Percentiles rank a stretch among this genome's conserved stretches.
Conservation (phyloP, 83 land plant genomes). For the Diphasiastrum complanatum region DNA sequence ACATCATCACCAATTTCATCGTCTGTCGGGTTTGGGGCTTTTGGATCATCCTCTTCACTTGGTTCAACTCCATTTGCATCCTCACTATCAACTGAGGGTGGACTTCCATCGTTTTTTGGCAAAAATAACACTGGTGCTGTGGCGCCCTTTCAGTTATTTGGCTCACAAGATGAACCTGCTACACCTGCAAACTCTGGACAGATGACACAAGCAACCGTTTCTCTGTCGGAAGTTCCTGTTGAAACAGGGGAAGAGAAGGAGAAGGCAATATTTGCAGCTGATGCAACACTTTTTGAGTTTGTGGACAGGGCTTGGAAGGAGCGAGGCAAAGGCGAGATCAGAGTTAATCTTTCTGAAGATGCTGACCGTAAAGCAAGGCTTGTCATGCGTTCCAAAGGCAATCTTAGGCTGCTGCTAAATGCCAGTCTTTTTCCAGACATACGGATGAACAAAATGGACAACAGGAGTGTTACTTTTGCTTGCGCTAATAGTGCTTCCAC, state of each 20-base stretch:
- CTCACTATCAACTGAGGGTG: constrained; percentile 18
- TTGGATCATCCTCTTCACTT: constrained; percentile 49
- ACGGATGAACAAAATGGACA: constrained; percentile 79
- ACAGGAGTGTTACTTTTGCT: constrained; percentile 79
- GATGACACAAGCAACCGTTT: constrained; percentile 12
- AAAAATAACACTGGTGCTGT: constrained; percentile 38
- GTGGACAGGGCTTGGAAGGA: constrained; percentile 81
- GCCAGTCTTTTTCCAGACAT: constrained; percentile 81
- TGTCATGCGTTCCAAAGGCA: constrained; percentile 87
- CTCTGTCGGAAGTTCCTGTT: constrained; percentile 58
- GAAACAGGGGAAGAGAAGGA: constrained; percentile 97
- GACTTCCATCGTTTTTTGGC: constrained; percentile 32
- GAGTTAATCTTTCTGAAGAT: constrained; percentile 50
- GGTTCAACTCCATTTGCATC: constrained; percentile 34
- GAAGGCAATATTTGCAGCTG: constrained; percentile 60
- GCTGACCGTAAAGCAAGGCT: constrained; percentile 49
- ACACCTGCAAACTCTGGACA: constrained; percentile 26
- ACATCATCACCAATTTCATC: constrained; percentile 8
- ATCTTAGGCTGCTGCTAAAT: constrained; percentile 71
- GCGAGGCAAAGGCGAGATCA: constrained; percentile 87
- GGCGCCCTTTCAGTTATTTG: constrained; percentile 28
- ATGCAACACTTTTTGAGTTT: constrained; percentile 75
- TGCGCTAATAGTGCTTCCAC: constrained; percentile 65
- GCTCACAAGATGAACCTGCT: constrained; percentile 14
- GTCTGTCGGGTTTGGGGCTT: constrained; percentile 57